phyloP scores from a whole-genome alignment of 192 early-diverging fungal genomes.

The Coemansia sp. region DNA sequence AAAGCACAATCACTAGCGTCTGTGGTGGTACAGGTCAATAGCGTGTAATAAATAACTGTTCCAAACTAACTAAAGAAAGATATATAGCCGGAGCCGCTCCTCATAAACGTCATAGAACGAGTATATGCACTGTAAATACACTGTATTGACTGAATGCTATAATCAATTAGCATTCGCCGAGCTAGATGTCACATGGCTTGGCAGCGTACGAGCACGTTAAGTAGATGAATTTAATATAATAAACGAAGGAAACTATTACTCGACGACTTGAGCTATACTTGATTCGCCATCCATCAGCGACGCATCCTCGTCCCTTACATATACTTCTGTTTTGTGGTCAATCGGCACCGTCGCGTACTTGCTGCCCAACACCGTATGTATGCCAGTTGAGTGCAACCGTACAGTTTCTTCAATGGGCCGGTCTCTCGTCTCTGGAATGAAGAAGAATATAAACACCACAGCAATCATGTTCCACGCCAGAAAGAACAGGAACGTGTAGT shows the following conservation, averaged over 20 bases:
- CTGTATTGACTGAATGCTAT: too few relatives aligned
- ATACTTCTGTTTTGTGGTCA: constrained; percentile 15
- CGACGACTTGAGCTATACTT: background rate
- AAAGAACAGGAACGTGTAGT: constrained; percentile 68
- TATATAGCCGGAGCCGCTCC: background rate
- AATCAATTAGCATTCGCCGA: background rate
- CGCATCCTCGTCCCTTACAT: background rate
- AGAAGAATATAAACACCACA: constrained; percentile 63
- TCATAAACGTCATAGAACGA: background rate
- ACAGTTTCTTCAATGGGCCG: constrained; percentile 67
- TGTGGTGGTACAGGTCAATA: too few relatives aligned
- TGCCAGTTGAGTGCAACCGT: constrained; percentile 44
- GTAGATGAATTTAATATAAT: background rate
- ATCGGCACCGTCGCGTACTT: constrained; percentile 35
- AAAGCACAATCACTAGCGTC: constrained; percentile 28
- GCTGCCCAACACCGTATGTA: constrained; percentile 43
- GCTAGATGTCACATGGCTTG: background rate
- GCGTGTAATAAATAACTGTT: too few relatives aligned
- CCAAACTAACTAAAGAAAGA: too few relatives aligned
- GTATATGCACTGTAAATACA: too few relatives aligned
- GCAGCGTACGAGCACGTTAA: too few relatives aligned
- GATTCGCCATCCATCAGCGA: constrained; percentile 2
- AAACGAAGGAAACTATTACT: background rate
- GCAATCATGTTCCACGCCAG: constrained; percentile 61
- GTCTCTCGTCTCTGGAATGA: constrained; percentile 80